Evolutionary conservation across 352 stramenopile species (phyloP).

Genomic region (Globisporangium parvum): DNA sequence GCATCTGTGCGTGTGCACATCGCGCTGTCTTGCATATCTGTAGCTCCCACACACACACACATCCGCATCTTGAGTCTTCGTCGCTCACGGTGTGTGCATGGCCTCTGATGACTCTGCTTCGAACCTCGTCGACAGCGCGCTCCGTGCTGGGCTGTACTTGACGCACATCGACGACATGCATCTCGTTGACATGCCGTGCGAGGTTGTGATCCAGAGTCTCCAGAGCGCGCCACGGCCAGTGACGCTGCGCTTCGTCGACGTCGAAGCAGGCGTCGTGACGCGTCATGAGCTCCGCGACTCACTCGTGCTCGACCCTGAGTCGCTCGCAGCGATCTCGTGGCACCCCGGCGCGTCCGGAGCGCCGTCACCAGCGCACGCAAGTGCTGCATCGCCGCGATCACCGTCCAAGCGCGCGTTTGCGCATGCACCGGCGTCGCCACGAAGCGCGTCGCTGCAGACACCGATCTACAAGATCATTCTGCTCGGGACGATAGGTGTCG

Average conservation of each 20-base stretch:
- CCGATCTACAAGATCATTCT: conserved; percentile 76
- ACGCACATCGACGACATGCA: conserved; percentile 80
- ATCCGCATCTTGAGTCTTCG: no score
- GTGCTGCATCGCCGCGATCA: conserved; percentile 1
- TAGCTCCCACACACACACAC: background rate
- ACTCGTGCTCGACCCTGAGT: conserved; percentile 36
- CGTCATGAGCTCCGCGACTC: conserved; percentile 64
- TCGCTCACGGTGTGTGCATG: no score
- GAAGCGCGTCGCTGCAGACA: background rate
- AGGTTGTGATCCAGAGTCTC: conserved; percentile 61
- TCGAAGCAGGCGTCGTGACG: conserved; percentile 72
- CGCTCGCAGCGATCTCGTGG: conserved; percentile 13
- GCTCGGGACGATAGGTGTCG: conserved; percentile 67
- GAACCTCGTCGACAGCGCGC: conserved; percentile 19
- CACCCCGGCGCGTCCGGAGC: conserved; percentile 6
- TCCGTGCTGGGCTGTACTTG: conserved; percentile 68
- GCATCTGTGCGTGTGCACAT: conserved; percentile 36
- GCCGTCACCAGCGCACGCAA: conserved; percentile 7
- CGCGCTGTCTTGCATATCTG: background rate
- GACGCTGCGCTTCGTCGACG: conserved; percentile 66
- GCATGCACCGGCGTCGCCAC: conserved; percentile 1
- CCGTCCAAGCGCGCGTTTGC: background rate
- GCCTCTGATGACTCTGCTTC: background rate
- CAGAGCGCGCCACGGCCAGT: conserved; percentile 49
- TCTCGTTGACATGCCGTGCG: conserved; percentile 50